These are phyloP conservation scores for Sicyos edulis DNA, from an alignment of 306 rosid species.

Conservation along the genomic window DNA sequence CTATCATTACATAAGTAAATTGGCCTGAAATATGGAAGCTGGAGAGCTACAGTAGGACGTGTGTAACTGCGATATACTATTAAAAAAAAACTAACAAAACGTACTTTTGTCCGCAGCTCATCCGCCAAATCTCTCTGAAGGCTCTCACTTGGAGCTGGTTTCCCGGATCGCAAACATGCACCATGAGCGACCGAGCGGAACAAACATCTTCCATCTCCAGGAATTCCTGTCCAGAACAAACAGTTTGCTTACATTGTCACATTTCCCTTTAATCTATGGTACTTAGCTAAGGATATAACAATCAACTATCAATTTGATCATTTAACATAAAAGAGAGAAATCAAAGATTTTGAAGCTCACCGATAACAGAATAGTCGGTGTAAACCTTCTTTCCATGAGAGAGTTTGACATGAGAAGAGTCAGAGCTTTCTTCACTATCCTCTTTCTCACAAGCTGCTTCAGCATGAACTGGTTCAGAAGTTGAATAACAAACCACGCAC, in stretches of 20 bases:
- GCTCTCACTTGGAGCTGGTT: slow-evolving; percentile 60
- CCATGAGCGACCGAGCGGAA: slow-evolving; percentile 88
- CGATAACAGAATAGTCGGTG: slow-evolving; percentile 74
- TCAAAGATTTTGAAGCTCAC: slow-evolving; percentile 39
- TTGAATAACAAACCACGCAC: slow-evolving; percentile 48
- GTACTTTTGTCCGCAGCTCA: slow-evolving; percentile 58
- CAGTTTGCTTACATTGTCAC: slow-evolving; percentile 10
- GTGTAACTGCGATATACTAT: not conserved
- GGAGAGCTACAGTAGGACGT: too few relatives aligned
- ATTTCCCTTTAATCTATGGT: not conserved
- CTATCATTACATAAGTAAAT: slow-evolving; percentile 11
- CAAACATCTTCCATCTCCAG: slow-evolving; percentile 95
- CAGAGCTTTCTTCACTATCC: slow-evolving; percentile 31
- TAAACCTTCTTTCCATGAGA: slow-evolving; percentile 71
- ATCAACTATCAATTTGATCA: not conserved
- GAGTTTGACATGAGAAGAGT: slow-evolving; percentile 34
- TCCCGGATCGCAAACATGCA: slow-evolving; percentile 69
- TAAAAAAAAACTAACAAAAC: slow-evolving; percentile 24
- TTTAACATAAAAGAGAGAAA: not conserved
- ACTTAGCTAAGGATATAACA: not conserved
- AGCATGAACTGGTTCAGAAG: slow-evolving; percentile 53
- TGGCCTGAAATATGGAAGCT: not conserved
- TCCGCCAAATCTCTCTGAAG: slow-evolving; percentile 74
- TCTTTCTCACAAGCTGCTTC: slow-evolving; percentile 38
- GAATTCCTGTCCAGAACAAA: slow-evolving; percentile 58